These are phyloP conservation scores for Meyerozyma elateridarum DNA, from an alignment of 1,139 yeast genomes.

Conservation along the genomic window DNA sequence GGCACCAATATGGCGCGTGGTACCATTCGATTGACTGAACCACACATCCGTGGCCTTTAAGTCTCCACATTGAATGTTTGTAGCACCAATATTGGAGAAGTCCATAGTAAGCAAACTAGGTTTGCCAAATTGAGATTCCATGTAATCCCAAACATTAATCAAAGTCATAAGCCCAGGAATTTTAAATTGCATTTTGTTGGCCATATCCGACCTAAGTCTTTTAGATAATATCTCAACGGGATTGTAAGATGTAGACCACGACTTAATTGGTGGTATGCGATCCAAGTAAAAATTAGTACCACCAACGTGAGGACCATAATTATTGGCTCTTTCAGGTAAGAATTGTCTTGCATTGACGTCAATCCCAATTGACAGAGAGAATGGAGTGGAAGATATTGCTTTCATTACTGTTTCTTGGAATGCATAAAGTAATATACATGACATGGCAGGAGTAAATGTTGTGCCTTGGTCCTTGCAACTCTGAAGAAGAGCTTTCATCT, in stretches of 20 bases:
- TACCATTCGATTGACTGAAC: constrained; percentile 26
- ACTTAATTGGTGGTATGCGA: constrained; percentile 13
- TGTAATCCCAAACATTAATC: constrained; percentile 12
- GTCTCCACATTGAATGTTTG: constrained; percentile 9
- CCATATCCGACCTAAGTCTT: constrained; percentile 7
- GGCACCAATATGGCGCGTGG: constrained; percentile 17
- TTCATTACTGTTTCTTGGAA: constrained; percentile 21
- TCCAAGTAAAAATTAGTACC: background rate
- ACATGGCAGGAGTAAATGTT: constrained; percentile 26
- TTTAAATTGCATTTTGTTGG: constrained; percentile 13
- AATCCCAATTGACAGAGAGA: constrained; percentile 13
- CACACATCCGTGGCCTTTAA: constrained; percentile 19
- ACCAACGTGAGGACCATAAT: constrained; percentile 13
- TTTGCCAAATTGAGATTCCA: constrained; percentile 10
- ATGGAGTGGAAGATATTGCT: constrained; percentile 8
- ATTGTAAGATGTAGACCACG: constrained; percentile 4
- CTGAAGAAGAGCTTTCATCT: constrained; percentile 11
- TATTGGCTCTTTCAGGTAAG: constrained; percentile 14
- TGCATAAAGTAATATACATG: constrained; percentile 15
- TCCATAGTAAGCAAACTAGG: constrained; percentile 16
- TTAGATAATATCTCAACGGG: background rate
- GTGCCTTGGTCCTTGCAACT: constrained; percentile 14
- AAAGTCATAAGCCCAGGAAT: constrained; percentile 17
- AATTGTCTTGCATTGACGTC: constrained; percentile 26
- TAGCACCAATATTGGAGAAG: constrained; percentile 26